phyloP scores from a whole-genome alignment of 2,329 filamentous ascomycete genomes.

The Blastomyces parvus region DNA sequence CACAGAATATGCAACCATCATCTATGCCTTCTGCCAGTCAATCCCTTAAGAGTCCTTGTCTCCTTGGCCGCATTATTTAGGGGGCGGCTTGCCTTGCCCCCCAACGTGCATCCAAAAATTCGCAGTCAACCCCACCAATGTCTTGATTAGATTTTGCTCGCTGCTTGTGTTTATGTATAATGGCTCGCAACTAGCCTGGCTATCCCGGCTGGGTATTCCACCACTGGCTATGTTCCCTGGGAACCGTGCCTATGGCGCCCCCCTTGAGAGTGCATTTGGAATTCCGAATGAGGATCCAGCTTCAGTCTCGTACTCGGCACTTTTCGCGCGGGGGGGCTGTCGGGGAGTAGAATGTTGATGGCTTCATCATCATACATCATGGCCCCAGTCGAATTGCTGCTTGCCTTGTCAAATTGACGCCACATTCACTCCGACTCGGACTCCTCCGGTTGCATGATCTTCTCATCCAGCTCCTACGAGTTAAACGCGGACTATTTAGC shows the following conservation, averaged over 20 bases:
- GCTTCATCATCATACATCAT: neutral
- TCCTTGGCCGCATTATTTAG: neutral
- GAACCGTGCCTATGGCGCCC: neutral
- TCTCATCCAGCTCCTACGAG: conserved; percentile 37
- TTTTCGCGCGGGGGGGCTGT: neutral
- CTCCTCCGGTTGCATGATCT: conserved; percentile 40
- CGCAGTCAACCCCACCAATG: neutral
- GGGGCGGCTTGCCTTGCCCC: neutral
- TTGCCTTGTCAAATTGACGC: neutral
- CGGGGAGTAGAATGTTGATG: neutral
- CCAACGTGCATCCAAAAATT: neutral
- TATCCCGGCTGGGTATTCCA: neutral
- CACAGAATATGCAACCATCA: neutral
- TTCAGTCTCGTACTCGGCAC: neutral
- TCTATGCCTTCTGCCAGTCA: neutral
- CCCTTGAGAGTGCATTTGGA: neutral
- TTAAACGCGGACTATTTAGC: neutral
- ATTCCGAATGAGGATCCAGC: neutral
- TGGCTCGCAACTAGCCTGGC: neutral
- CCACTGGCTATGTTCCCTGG: neutral
- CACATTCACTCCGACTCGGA: conserved; percentile 33
- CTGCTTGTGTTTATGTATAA: neutral
- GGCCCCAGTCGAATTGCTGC: neutral
- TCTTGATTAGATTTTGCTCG: neutral
- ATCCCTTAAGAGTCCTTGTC: neutral